A percentile compares a stretch with the other conserved stretches of the same genome.
Evolutionary conservation across 202 grass and related monocot genomes (phyloP).

Genomic region (Bolboschoenoplectus hybrid): DNA sequence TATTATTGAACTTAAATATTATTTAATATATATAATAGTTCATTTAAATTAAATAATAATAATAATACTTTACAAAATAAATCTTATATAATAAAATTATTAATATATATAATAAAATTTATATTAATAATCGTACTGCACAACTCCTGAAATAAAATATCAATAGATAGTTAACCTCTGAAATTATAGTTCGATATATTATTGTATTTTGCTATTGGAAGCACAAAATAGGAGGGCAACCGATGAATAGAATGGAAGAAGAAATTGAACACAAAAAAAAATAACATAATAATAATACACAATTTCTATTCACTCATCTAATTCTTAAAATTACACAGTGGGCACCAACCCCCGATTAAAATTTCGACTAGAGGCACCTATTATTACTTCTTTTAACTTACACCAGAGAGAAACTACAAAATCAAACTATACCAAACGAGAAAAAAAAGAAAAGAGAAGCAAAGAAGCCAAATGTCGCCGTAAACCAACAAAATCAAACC

Average conservation of each 20-base stretch:
- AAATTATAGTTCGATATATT: no score
- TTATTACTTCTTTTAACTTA: background rate
- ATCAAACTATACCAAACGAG: background rate
- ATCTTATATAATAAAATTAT: no score
- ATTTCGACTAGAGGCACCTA: background rate
- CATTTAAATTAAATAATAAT: no score
- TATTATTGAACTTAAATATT: no score
- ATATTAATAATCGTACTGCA: no score
- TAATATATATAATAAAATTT: no score
- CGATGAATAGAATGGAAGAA: background rate
- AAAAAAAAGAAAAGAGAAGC: background rate
- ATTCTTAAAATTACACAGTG: conserved; percentile 11
- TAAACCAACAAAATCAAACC: conserved; percentile 1
- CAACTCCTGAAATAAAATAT: no score
- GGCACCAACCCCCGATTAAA: background rate
- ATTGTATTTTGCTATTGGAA: no score
- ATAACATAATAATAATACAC: background rate
- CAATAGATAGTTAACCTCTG: no score
- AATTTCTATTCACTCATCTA: conserved; percentile 24
- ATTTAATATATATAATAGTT: no score
- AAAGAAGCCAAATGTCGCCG: conserved; percentile 28
- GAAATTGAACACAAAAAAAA: background rate
- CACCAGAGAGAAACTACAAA: background rate
- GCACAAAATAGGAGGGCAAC: background rate
- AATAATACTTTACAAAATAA: no score